Evolutionary conservation across 148 eudicot species (phyloP), one percentile per base, ranked within the genome.

Genomic region (Rhododendron williamsianum): DNA sequence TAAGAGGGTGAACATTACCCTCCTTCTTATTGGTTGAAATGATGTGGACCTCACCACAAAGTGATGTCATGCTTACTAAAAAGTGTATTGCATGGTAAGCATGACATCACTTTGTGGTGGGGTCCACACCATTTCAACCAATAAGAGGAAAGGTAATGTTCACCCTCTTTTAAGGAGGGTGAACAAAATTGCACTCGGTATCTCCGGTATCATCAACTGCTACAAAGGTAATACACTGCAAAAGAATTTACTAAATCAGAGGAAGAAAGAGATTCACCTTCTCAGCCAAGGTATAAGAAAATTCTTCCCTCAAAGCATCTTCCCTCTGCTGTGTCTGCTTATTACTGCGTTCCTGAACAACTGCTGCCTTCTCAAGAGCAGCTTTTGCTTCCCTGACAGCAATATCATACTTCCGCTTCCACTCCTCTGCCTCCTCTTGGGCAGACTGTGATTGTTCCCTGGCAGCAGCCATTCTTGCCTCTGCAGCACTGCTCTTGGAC

Each of bases 401-500:
- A 87, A 94, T 86, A 80, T 92, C 96, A 80, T 91, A 95, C 84
- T 94, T 95, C 11, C 98, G 91, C 86, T 93, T 95, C 99, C 99
- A 97, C 87, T 97, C 98, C 80, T 89, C 92, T 2, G 98, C 98
- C 91, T 97, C 99, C 85, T 95, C 98, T 86, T 92, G 98, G 84
- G 98, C 94, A 86, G 99, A 95, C 77, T 91, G 89, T 78, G 95
- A 91, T 85, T 93, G 96, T 88, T 97, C 99, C 9, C 89, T 94
- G 79, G 99, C 96, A 85, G 99, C 98, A 84, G 94, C 98, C 54
- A 95, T 76, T 83, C 99, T 91, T 80, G 99, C 99, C 86, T 95
- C 98, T 54, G 99, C 98, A 72, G 99, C 98, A 88, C 93, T 90
- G 54, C 89, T 88, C 87, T 92, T 91, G 13, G 98, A 92, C 91